Evolutionary conservation across 2,329 filamentous ascomycete species (phyloP).

Genomic region (Berkeleyomyces rouxiae): DNA sequence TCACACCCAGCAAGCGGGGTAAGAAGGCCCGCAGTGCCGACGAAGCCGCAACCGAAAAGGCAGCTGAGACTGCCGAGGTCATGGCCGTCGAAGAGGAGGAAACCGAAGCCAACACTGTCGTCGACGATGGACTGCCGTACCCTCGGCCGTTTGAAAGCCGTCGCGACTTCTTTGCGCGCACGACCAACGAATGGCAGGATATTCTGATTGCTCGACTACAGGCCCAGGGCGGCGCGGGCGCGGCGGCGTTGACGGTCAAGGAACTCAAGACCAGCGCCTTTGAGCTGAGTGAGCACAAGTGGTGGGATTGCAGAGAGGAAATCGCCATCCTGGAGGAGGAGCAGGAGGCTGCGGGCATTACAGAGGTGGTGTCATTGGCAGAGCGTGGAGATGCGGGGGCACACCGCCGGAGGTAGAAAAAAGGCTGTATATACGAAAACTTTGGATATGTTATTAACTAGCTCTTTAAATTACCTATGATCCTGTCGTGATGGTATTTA

Average conservation of each 20-base stretch:
- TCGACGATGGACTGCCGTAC: slow-evolving; percentile 59
- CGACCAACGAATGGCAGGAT: slow-evolving; percentile 81
- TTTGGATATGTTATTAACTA: not conserved
- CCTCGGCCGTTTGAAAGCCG: slow-evolving; percentile 74
- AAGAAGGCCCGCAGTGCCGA: slow-evolving; percentile 32
- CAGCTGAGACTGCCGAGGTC: slow-evolving; percentile 21
- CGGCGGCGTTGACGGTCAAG: slow-evolving; percentile 60
- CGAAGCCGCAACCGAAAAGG: slow-evolving; percentile 26
- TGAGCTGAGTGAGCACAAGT: slow-evolving; percentile 82
- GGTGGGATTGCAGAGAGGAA: slow-evolving; percentile 97
- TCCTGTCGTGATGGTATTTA: too few relatives aligned
- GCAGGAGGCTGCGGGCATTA: slow-evolving; percentile 87
- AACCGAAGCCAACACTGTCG: slow-evolving; percentile 32
- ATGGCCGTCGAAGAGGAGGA: slow-evolving; percentile 29
- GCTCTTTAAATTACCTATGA: too few relatives aligned
- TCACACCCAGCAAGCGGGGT: slow-evolving; percentile 38
- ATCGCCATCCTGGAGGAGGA: slow-evolving; percentile 84
- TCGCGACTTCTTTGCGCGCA: slow-evolving; percentile 81
- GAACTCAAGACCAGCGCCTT: slow-evolving; percentile 88
- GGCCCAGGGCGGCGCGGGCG: slow-evolving; percentile 43
- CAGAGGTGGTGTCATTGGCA: slow-evolving; percentile 77
- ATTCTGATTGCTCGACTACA: slow-evolving; percentile 60
- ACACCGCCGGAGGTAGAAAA: slow-evolving; percentile 15
- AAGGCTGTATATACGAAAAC: not conserved
- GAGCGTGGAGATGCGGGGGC: slow-evolving; percentile 46